A percentile compares a stretch with the other conserved stretches of the same genome.
These are phyloP conservation scores for Waltergamsia citrina DNA, from an alignment of 2,329 filamentous ascomycete genomes.

Conservation along the genomic window DNA sequence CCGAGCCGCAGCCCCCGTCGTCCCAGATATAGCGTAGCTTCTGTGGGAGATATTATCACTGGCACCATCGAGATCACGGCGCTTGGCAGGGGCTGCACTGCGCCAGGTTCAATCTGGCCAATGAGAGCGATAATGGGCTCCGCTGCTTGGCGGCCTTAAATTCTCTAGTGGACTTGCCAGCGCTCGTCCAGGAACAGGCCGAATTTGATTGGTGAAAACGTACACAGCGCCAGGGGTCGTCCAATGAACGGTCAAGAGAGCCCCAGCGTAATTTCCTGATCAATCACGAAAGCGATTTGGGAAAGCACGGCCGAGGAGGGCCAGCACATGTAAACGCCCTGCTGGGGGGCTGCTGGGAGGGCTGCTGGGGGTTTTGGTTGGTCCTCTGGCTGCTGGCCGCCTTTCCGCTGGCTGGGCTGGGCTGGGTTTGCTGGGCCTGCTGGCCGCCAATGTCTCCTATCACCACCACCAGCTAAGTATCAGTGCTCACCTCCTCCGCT, in stretches of 20 bases:
- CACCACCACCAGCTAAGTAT: too few relatives aligned
- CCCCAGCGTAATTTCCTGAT: conserved; percentile 1
- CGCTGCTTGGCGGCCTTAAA: too few relatives aligned
- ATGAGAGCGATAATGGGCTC: too few relatives aligned
- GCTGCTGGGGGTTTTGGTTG: too few relatives aligned
- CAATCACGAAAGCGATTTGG: neutral
- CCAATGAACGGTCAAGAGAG: conserved; percentile 1
- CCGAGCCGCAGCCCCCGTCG: too few relatives aligned
- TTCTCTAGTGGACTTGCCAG: too few relatives aligned
- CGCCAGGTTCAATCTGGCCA: too few relatives aligned
- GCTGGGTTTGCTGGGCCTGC: neutral
- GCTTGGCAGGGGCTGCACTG: too few relatives aligned
- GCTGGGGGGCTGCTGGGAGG: too few relatives aligned
- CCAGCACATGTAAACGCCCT: neutral
- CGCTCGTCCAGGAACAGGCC: neutral
- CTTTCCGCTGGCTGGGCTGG: neutral
- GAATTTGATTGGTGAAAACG: neutral
- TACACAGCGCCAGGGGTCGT: neutral
- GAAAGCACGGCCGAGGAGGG: neutral
- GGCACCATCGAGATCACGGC: too few relatives aligned
- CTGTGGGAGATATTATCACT: too few relatives aligned
- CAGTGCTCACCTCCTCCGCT: neutral
- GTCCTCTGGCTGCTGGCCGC: neutral
- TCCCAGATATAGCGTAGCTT: too few relatives aligned
- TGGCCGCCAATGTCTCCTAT: neutral